These are phyloP conservation scores for Russula sp. DNA, from an alignment of 768 basidiomycete species.

Conservation along the genomic window DNA sequence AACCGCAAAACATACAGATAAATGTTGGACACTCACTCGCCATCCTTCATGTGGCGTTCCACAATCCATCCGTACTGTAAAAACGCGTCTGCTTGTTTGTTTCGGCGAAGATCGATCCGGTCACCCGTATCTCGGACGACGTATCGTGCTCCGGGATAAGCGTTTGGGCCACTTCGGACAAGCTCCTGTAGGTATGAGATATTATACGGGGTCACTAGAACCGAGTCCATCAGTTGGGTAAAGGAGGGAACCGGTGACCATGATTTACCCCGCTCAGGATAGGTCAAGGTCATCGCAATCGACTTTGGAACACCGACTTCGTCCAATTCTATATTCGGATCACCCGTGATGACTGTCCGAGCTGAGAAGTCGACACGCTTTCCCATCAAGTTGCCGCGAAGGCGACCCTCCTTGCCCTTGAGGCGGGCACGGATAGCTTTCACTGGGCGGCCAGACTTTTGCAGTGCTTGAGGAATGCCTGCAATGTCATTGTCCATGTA, in stretches of 20 bases:
- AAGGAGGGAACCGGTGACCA: not conserved
- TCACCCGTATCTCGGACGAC: conserved; percentile 97
- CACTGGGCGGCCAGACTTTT: conserved; percentile 95
- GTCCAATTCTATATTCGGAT: conserved; percentile 93
- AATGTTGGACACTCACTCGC: conserved; percentile 67
- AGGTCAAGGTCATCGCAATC: conserved; percentile 97
- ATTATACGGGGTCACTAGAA: conserved; percentile 91
- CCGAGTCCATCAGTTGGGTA: conserved; percentile 10
- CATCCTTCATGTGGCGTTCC: conserved; percentile 94
- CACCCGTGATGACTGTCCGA: conserved; percentile 97
- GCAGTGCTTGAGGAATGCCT: conserved; percentile 93
- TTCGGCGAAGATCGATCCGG: conserved; percentile 93
- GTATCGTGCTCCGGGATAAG: conserved; percentile 94
- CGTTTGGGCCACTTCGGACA: conserved; percentile 89
- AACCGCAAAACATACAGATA: not conserved
- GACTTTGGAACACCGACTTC: conserved; percentile 93
- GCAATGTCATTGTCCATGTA: conserved; percentile 99
- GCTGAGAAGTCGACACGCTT: conserved; percentile 99
- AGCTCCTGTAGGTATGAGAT: conserved; percentile 90
- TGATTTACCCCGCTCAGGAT: conserved; percentile 82
- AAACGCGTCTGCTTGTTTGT: conserved; percentile 91
- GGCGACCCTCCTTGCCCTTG: conserved; percentile 97
- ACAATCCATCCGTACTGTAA: conserved; percentile 98
- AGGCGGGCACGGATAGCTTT: conserved; percentile 97
- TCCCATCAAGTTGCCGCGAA: conserved; percentile 98